Base-by-base conservation (phyloP, 345 rosid genomes). In the Ceriops zippeliana region DNA sequence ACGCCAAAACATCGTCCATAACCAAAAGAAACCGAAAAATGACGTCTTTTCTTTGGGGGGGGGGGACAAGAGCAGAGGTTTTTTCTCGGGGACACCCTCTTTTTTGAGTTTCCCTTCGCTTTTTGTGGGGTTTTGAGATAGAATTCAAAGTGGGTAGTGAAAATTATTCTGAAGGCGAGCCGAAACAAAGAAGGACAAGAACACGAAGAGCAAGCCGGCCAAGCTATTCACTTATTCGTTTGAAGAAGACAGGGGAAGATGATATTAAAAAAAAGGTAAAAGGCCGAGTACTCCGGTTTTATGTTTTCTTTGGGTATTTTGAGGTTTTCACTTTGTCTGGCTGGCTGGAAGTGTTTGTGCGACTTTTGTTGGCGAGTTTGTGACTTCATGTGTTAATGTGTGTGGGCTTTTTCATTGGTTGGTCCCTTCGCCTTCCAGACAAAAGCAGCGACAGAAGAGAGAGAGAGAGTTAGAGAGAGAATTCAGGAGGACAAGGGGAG, bases 341-440 rank as follows among this genome's bases (percentile, higher is more conserved):
- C 38, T 19, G 28, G 52, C 30, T 46, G 65, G 6, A 5, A 37
- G 54, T 57, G 63, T 22, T 66, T 60, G 37, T 26, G 65, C 38
- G 46, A 57, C 49, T 42, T 42, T 42, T 3, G 49, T 11, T 42
- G 3, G 49, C 16, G 49, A 42, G 49, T 42, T 42, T 21, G 28
- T 24, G 59, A 21, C 28, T 56, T 16, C 1, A 6, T 3, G 28
- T 5, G 17, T 11, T 4, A 7, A 26, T 30, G 42, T 21, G 66
- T 72, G 75, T 60, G 30, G 66, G 19, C 42, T 71, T 81, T 81
- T 58, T 75, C 74, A 78, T 81, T 80, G 85, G 85, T 28, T 76
- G 75, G 78, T 85, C 82, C 58, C 79, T 79, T 81, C 74, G 75
- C 51, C 77, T 70, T 61, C 74, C 74, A 28, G 56, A 53, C 22